A percentile compares a stretch with the other conserved stretches of the same genome.
Evolutionary conservation across 2,329 filamentous ascomycete species (phyloP).

Genomic region (Alternaria triticimaculans): DNA sequence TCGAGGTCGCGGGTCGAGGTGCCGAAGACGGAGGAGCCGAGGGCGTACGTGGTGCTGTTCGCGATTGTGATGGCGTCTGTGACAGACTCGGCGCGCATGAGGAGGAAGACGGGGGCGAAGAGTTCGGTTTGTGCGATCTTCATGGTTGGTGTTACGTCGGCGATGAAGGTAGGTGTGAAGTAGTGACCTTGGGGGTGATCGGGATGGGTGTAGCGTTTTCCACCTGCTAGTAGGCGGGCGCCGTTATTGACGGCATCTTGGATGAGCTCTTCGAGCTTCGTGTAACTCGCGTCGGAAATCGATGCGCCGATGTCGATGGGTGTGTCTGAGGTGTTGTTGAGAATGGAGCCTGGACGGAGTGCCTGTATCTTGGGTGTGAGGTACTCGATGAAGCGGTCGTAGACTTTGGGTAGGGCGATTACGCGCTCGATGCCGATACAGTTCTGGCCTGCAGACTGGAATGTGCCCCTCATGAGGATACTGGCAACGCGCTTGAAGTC

Average conservation of each 20-base stretch:
- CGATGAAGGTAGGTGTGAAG: conserved; percentile 88
- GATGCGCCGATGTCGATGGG: conserved; percentile 84
- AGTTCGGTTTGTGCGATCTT: conserved; percentile 87
- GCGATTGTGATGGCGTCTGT: conserved; percentile 75
- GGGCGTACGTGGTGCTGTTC: conserved; percentile 83
- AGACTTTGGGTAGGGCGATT: conserved; percentile 77
- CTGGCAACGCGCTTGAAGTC: conserved; percentile 75
- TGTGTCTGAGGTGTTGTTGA: conserved; percentile 55
- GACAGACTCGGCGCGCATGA: conserved; percentile 76
- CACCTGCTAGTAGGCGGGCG: conserved; percentile 82
- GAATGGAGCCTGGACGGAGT: conserved; percentile 76
- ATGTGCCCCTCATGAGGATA: conserved; percentile 88
- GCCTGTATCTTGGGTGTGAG: conserved; percentile 76
- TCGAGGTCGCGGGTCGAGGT: conserved; percentile 64
- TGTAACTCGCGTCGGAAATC: conserved; percentile 80
- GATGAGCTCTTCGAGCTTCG: conserved; percentile 77
- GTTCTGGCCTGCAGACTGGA: conserved; percentile 95
- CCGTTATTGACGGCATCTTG: conserved; percentile 77
- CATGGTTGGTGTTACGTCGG: conserved; percentile 88
- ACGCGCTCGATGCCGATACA: conserved; percentile 97
- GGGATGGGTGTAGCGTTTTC: conserved; percentile 74
- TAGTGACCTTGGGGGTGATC: conserved; percentile 82
- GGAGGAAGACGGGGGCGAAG: conserved; percentile 87
- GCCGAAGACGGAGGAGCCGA: conserved; percentile 90
- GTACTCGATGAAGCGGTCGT: conserved; percentile 72